Conservation (phyloP, 2,329 filamentous ascomycete species). For the Zalaria obscura region DNA sequence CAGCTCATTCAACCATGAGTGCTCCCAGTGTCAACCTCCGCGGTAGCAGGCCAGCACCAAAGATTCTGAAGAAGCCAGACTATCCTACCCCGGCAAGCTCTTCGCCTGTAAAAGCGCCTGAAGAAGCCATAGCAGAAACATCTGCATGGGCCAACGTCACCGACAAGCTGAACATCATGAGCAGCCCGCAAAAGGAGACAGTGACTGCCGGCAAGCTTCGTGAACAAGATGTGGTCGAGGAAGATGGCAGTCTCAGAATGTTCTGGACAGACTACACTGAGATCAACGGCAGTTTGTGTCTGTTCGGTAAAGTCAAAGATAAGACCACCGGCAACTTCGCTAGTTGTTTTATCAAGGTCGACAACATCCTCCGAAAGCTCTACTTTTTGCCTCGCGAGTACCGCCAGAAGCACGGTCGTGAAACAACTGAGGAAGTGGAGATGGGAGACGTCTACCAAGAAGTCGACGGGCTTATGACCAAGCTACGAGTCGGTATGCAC, state of each 20-base stretch:
- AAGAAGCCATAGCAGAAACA: constrained; percentile 52
- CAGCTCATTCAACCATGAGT: constrained; percentile 48
- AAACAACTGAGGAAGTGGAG: constrained; percentile 63
- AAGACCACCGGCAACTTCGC: constrained; percentile 66
- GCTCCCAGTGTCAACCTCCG: constrained; percentile 69
- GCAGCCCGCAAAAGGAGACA: constrained; percentile 55
- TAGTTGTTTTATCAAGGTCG: constrained; percentile 90
- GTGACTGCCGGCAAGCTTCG: constrained; percentile 65
- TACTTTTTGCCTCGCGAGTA: constrained; percentile 77
- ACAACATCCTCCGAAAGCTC: constrained; percentile 84
- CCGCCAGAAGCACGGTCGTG: constrained; percentile 43
- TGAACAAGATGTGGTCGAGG: constrained; percentile 74
- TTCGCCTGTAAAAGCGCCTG: constrained; percentile 51
- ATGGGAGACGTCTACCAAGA: constrained; percentile 87
- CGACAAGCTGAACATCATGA: constrained; percentile 72
- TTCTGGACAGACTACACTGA: constrained; percentile 98
- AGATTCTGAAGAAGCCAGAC: constrained; percentile 50
- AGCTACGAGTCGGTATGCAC: constrained; percentile 71
- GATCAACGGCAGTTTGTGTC: constrained; percentile 75
- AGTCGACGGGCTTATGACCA: constrained; percentile 77
- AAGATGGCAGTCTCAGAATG: constrained; percentile 80
- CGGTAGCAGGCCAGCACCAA: constrained; percentile 65
- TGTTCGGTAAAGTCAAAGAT: constrained; percentile 93
- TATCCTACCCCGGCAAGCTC: constrained; percentile 62
- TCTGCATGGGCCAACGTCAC: constrained; percentile 82